These are phyloP conservation scores for Yamagishiella unicocca DNA, from an alignment of 139 green algal genomes.

Conservation along the genomic window DNA sequence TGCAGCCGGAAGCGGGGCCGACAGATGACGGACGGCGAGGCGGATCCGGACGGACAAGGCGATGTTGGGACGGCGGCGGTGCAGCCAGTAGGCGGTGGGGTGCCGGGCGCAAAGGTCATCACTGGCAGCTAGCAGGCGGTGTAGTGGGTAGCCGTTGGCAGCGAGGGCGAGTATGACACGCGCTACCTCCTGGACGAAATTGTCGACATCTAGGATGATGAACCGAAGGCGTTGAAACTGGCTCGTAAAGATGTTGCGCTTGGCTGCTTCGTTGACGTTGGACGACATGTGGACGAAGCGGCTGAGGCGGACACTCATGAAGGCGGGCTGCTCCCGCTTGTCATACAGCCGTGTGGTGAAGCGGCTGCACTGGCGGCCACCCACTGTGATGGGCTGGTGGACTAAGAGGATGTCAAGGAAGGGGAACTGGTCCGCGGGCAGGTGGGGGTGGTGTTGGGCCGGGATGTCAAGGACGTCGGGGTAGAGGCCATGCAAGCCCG, in stretches of 20 bases:
- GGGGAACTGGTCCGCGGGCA: neutral
- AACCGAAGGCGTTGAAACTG: neutral
- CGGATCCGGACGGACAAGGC: no score
- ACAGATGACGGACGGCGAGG: no score
- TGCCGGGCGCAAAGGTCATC: neutral
- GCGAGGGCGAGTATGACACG: neutral
- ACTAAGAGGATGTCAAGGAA: constrained; percentile 6
- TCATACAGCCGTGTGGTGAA: constrained; percentile 18
- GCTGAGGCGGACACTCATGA: neutral
- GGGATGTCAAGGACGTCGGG: neutral
- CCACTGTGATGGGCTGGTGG: neutral
- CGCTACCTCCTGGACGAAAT: neutral
- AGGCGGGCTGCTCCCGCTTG: neutral
- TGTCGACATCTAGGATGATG: neutral
- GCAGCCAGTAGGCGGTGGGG: neutral
- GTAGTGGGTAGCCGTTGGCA: neutral
- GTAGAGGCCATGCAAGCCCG: neutral
- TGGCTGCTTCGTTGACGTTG: constrained; percentile 16
- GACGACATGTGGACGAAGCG: neutral
- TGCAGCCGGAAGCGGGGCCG: no score
- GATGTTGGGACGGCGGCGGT: neutral
- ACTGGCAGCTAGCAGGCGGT: neutral
- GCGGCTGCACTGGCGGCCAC: neutral
- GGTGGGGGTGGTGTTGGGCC: neutral
- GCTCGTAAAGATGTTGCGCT: neutral